phyloP scores from a whole-genome alignment of 805 yeast genomes.

The Saturnispora mendoncae region DNA sequence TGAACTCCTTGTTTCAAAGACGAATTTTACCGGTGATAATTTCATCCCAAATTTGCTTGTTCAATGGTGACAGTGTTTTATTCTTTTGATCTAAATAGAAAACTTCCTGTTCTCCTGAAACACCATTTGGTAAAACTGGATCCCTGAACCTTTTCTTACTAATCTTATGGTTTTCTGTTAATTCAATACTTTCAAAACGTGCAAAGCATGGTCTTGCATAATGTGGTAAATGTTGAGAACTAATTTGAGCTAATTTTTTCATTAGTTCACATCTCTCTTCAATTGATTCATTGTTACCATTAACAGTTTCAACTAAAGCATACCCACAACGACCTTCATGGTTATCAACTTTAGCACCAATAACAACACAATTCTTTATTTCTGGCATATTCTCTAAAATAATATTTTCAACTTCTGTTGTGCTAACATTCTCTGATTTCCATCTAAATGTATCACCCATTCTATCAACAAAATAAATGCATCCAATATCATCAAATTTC shows the following conservation, averaged over 20 bases:
- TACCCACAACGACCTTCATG: slow-evolving; percentile 96
- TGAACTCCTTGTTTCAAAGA: background rate
- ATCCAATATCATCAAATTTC: slow-evolving; percentile 54
- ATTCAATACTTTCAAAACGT: slow-evolving; percentile 57
- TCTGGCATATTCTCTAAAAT: slow-evolving; percentile 34
- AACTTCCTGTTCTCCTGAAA: slow-evolving; percentile 46
- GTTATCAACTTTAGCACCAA: slow-evolving; percentile 73
- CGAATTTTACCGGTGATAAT: slow-evolving; percentile 20
- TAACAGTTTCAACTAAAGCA: slow-evolving; percentile 54
- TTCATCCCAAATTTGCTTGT: slow-evolving; percentile 45
- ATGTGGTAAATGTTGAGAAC: slow-evolving; percentile 50
- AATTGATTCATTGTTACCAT: slow-evolving; percentile 19
- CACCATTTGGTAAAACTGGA: slow-evolving; percentile 63
- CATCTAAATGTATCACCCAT: slow-evolving; percentile 94
- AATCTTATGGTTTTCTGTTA: slow-evolving; percentile 77
- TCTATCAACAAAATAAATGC: slow-evolving; percentile 80
- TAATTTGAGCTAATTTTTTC: slow-evolving; percentile 29
- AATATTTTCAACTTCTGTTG: slow-evolving; percentile 86
- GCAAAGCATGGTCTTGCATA: slow-evolving; percentile 82
- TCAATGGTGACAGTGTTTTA: slow-evolving; percentile 48
- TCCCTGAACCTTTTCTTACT: slow-evolving; percentile 60
- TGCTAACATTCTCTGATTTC: slow-evolving; percentile 93
- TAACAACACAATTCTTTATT: slow-evolving; percentile 69
- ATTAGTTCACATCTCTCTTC: slow-evolving; percentile 28
- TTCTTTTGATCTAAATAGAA: slow-evolving; percentile 53